phyloP scores from a whole-genome alignment of 148 eudicot species.

The Rhododendron williamsianum region DNA sequence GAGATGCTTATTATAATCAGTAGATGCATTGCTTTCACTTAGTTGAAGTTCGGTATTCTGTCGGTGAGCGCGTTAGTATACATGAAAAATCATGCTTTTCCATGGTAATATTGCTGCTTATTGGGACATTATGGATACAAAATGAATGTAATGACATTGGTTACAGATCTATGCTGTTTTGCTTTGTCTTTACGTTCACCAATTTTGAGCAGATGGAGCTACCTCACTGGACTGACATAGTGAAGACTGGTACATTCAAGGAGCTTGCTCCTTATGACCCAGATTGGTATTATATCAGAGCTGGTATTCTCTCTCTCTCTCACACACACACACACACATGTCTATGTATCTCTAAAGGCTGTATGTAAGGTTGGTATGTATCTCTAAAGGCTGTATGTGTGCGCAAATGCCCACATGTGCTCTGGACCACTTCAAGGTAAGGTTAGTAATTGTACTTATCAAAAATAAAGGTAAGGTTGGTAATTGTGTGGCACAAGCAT shows the following conservation, averaged over 20 bases:
- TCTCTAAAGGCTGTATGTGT: no score
- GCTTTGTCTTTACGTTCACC: background rate
- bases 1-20: background rate
- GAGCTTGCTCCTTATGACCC: conserved; percentile 40
- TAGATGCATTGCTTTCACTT: background rate
- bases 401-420: no score
- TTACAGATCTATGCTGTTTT: background rate
- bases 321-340: no score
- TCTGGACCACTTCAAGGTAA: no score
- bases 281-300: conserved; percentile 41
- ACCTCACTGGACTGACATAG: conserved; percentile 29
- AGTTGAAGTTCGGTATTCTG: background rate
- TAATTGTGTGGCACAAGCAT: no score
- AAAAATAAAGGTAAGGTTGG: no score
- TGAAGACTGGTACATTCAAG: conserved; percentile 29
- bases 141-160: no score
- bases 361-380: no score
- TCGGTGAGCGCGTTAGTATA: background rate
- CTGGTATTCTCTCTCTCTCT: conserved; percentile 27
- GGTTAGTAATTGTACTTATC: no score
- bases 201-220: conserved; percentile 25
- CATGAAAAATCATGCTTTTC: background rate
- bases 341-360: no score
- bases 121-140: no score
- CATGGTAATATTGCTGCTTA: background rate